A percentile compares a stretch with the other conserved stretches of the same genome.
Conservation (phyloP, 495 filamentous ascomycete species). For the Aspergillus hancockii region DNA sequence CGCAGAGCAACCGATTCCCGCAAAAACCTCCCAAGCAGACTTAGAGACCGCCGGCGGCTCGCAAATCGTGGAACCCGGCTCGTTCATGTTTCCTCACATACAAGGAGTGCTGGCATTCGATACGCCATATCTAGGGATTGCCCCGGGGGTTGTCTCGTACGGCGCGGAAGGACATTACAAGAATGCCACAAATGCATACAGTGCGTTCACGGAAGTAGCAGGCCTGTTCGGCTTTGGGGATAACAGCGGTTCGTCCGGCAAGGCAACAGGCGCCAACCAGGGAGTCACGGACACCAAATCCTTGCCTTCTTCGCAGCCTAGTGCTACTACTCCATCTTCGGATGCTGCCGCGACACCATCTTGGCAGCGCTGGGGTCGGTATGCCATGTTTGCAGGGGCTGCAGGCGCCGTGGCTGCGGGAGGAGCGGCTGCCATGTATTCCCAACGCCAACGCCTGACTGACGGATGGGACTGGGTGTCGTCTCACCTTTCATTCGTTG, state of each 20-base stretch:
- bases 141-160: constrained; percentile 85
- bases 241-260: constrained; percentile 24
- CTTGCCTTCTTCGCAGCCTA: constrained; percentile 26
- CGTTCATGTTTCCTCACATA: constrained; percentile 66
- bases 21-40: constrained; percentile 25
- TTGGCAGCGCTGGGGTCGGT: constrained; percentile 75
- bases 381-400: constrained; percentile 80
- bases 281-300: constrained; percentile 18
- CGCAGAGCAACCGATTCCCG: constrained; percentile 64
- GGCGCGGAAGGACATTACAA: constrained; percentile 84
- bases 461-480: constrained; percentile 77
- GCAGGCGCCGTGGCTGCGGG: constrained; percentile 80
- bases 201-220: constrained; percentile 64
- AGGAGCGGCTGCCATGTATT: constrained; percentile 84
- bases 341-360: constrained; percentile 58
- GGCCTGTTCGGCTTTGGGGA: constrained; percentile 59
- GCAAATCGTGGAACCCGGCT: constrained; percentile 30
- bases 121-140: constrained; percentile 90
- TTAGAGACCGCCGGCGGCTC: constrained; percentile 27
- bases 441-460: constrained; percentile 74
- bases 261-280: constrained; percentile 15
- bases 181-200: constrained; percentile 67
- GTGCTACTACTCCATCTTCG: constrained; percentile 34
- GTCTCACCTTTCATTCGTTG: constrained; percentile 94
- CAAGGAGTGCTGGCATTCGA: constrained; percentile 92